Conservation (phyloP, 2,329 filamentous ascomycete genomes). For the Xylaria sp. region DNA sequence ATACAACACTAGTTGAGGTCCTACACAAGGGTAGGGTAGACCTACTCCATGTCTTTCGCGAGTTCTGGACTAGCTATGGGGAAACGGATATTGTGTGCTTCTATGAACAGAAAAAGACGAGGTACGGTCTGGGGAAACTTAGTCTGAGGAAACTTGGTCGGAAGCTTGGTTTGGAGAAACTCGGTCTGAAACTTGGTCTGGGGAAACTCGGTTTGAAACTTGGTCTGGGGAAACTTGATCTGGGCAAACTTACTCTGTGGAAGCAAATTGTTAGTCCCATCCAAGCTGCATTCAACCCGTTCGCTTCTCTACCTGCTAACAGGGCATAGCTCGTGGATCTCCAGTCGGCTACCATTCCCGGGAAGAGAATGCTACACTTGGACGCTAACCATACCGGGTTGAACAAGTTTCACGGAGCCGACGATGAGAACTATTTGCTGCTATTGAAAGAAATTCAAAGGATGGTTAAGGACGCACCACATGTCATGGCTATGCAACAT, state of each 20-base stretch:
- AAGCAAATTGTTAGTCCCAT: background rate
- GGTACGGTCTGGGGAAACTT: background rate
- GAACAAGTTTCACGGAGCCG: background rate
- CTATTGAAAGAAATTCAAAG: background rate
- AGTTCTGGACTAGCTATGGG: background rate
- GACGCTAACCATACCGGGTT: background rate
- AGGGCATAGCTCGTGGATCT: background rate
- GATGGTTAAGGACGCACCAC: background rate
- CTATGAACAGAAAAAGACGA: background rate
- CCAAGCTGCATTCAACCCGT: background rate
- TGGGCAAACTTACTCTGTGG: background rate
- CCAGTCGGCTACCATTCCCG: background rate
- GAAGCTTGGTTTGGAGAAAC: no score
- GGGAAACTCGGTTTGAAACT: no score
- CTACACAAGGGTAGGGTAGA: background rate
- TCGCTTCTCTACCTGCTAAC: background rate
- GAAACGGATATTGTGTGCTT: background rate
- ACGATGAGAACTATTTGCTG: background rate
- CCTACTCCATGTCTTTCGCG: background rate
- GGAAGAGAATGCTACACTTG: slow-evolving; percentile 1
- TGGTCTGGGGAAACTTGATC: no score
- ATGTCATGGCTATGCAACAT: background rate
- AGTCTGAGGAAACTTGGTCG: no score
- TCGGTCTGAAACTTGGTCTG: no score
- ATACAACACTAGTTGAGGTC: background rate